Conservation (phyloP, 202 grass and related monocot species). For the Dendrocalamus latiflorus region DNA sequence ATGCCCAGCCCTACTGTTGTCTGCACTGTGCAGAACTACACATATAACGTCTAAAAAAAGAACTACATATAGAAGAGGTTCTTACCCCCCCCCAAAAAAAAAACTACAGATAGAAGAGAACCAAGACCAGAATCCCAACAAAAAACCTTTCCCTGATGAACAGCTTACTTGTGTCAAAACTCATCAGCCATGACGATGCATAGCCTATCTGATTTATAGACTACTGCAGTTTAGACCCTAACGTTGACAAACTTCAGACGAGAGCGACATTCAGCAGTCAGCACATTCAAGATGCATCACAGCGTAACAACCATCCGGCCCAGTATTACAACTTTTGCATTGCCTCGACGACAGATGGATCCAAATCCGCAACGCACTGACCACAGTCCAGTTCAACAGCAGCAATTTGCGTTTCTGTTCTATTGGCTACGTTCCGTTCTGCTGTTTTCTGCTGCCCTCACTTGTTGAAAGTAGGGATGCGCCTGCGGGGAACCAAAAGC, state of each 20-base stretch:
- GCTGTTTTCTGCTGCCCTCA: slow-evolving; percentile 68
- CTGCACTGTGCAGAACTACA: neutral
- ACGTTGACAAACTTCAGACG: neutral
- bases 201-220: neutral
- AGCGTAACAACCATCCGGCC: neutral
- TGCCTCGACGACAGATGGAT: neutral
- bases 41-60: too few species aligned
- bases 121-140: neutral
- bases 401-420: neutral
- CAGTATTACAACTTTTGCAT: neutral
- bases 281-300: neutral
- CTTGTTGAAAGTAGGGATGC: slow-evolving; percentile 62
- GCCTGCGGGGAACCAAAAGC: slow-evolving; percentile 29
- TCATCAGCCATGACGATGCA: neutral
- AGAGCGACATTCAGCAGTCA: neutral
- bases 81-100: too few species aligned
- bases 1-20: too few species aligned
- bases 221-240: neutral
- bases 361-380: neutral
- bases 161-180: neutral
- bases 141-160: neutral
- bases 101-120: too few species aligned
- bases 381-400: neutral
- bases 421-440: slow-evolving; percentile 38
- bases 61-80: neutral